phyloP scores from a whole-genome alignment of 768 basidiomycete species.

The Tephrocybe sp. region DNA sequence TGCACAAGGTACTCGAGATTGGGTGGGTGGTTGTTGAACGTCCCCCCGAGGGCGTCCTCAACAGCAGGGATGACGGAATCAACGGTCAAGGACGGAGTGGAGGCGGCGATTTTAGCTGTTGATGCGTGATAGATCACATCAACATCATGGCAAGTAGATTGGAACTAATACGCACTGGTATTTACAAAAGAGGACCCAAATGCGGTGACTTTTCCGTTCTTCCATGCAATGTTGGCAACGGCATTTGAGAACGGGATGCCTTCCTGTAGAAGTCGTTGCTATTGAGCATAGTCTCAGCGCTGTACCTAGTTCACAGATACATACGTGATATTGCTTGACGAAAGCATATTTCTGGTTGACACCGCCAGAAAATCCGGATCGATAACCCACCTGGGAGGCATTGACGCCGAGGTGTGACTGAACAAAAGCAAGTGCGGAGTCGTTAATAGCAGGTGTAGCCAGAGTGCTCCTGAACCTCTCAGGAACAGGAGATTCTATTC shows the following conservation, averaged over 20 bases:
- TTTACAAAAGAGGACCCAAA: conserved; percentile 42
- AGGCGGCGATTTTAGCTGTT: conserved; percentile 25
- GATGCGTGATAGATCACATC: not conserved
- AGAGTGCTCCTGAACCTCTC: conserved; percentile 13
- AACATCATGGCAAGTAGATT: not conserved
- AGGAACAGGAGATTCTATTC: conserved; percentile 23
- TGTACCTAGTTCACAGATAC: not conserved
- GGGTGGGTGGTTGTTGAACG: conserved; percentile 32
- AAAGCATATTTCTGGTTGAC: conserved; percentile 25
- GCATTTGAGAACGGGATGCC: conserved; percentile 32
- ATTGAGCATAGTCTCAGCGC: not conserved
- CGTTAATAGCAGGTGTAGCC: conserved; percentile 23
- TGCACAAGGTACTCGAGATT: conserved; percentile 38
- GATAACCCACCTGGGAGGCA: conserved; percentile 19
- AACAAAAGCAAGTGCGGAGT: conserved; percentile 30
- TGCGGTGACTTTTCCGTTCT: conserved; percentile 35
- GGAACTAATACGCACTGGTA: conserved; percentile 20
- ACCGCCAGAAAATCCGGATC: conserved; percentile 21
- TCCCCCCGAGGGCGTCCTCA: conserved; percentile 32
- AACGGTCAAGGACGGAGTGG: conserved; percentile 32
- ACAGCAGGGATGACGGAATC: conserved; percentile 33
- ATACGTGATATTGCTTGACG: conserved; percentile 31
- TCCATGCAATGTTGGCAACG: conserved; percentile 44
- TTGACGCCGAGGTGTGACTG: conserved; percentile 24
- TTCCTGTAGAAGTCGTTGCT: conserved; percentile 16